Conservation (phyloP, 345 rosid genomes). For the Brassica rapa region DNA sequence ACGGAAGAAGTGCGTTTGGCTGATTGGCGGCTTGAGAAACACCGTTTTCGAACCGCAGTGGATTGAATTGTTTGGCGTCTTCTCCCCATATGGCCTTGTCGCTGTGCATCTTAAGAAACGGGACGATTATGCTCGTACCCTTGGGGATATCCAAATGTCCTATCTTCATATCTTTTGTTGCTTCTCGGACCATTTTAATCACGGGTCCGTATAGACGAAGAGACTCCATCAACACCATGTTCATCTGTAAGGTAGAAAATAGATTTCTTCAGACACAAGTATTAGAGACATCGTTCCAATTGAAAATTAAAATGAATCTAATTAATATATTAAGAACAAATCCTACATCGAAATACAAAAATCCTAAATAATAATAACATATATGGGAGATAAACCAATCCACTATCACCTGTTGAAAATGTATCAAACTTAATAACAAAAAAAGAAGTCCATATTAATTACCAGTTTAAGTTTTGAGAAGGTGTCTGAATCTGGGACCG, state of each 20-base stretch:
- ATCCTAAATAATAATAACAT: no score
- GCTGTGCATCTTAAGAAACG: background rate
- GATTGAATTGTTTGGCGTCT: constrained; percentile 1
- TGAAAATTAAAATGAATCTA: background rate
- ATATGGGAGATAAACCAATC: background rate
- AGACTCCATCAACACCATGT: constrained; percentile 15
- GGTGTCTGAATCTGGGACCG: background rate
- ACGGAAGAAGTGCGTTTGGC: constrained; percentile 6
- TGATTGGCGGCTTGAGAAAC: constrained; percentile 11
- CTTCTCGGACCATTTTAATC: constrained; percentile 14
- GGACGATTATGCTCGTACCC: background rate
- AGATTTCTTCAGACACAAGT: background rate
- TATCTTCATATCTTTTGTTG: constrained; percentile 11
- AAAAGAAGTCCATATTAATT: background rate
- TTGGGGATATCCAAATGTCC: constrained; percentile 12
- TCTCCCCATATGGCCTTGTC: constrained; percentile 21
- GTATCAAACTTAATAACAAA: no score
- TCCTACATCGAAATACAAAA: background rate
- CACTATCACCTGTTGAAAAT: no score
- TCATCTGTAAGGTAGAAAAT: constrained; percentile 4
- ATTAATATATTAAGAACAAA: background rate
- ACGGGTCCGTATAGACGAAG: constrained; percentile 6
- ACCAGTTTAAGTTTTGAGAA: constrained; percentile 10
- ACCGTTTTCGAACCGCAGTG: constrained; percentile 5
- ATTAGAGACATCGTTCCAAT: background rate